Base-by-base conservation (phyloP, 768 basidiomycete genomes). In the Lactarius psammicola region DNA sequence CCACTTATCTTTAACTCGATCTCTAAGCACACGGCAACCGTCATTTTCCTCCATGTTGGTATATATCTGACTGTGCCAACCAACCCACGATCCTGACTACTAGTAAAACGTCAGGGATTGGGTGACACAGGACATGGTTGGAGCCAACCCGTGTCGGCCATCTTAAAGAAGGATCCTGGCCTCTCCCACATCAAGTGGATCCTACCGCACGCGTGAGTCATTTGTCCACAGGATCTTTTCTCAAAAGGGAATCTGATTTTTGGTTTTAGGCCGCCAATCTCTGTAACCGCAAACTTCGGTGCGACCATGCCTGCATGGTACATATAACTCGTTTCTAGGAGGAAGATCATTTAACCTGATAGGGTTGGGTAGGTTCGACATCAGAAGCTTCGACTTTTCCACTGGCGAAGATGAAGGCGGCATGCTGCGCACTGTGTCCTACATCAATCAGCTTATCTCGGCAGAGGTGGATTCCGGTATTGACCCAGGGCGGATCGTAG, bases 11-110 rank as follows among this genome's bases (percentile, higher is more conserved):
- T 70, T 53, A 30, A 63, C 42, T 80, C 91, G 13, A 72, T 78
- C 49, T 72, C 78, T 44, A 85, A 82, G 68, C 94, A 96, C 76
- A 87, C 90, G 9, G 91, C 92, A 9, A 94, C 92, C 0, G 85
- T 96, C 68, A 89, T 96, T 72, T 94, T 96, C 75, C 78, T 94
- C 46, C 95, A 97, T 82, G 94, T 94, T 75, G 71, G 89, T 76
- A 30, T 13, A 20, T n/a, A 56, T 30, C 4, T 4, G 9, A 17
- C 26, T 36, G 17, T 46, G 33, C 26, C 20, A 2, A 28, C 26
- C 36, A 56, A 34, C 28, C 59, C 40, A 62, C 59, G 49, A 55
- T 55, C 42, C 64, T 49, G 18, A 61, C 54, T 33, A 30, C 38
- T 40, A 54, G 60, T 23, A 8, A 42, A 33, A 64, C 59, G 11